Conservation (phyloP, 352 stramenopile genomes). For the Globisporangium uncinulatum region DNA sequence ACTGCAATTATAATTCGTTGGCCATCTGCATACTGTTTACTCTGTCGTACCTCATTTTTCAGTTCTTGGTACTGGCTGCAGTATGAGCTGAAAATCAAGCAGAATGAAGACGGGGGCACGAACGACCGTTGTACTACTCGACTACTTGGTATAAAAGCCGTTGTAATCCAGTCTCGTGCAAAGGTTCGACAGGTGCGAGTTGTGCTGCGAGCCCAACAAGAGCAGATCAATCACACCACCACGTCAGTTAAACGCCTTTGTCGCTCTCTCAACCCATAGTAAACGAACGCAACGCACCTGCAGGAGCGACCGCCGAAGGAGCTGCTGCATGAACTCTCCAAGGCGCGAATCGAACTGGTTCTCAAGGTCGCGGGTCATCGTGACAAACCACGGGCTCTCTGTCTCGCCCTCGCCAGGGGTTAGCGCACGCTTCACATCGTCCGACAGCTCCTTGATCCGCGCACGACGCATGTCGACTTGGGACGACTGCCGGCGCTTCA, state of each 20-base stretch:
- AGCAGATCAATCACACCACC: slow-evolving; percentile 1
- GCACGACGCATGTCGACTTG: slow-evolving; percentile 70
- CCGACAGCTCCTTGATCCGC: slow-evolving; percentile 75
- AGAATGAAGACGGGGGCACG: too few relatives aligned
- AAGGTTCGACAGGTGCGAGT: slow-evolving; percentile 59
- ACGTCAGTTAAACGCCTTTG: neutral
- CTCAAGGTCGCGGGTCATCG: slow-evolving; percentile 74
- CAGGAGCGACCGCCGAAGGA: slow-evolving; percentile 72
- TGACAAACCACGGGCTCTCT: slow-evolving; percentile 64
- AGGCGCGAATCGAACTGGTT: slow-evolving; percentile 86
- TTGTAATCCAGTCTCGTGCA: slow-evolving; percentile 66
- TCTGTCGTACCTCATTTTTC: too few relatives aligned
- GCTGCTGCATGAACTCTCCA: slow-evolving; percentile 85
- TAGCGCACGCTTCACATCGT: slow-evolving; percentile 69
- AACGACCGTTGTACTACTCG: neutral
- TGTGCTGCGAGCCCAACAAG: slow-evolving; percentile 27
- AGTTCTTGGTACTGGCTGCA: too few relatives aligned
- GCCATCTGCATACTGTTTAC: too few relatives aligned
- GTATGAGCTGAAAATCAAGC: too few relatives aligned
- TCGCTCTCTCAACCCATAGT: too few relatives aligned
- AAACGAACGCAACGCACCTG: slow-evolving; percentile 36
- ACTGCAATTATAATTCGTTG: too few relatives aligned
- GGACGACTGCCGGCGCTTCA: slow-evolving; percentile 66
- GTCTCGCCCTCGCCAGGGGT: slow-evolving; percentile 57
- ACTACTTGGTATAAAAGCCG: slow-evolving; percentile 62